Percentiles rank a stretch among this genome's conserved stretches.
These are phyloP conservation scores for Paraconiothyrium sp. DNA, from an alignment of 2,329 filamentous ascomycete species.

Conservation along the genomic window DNA sequence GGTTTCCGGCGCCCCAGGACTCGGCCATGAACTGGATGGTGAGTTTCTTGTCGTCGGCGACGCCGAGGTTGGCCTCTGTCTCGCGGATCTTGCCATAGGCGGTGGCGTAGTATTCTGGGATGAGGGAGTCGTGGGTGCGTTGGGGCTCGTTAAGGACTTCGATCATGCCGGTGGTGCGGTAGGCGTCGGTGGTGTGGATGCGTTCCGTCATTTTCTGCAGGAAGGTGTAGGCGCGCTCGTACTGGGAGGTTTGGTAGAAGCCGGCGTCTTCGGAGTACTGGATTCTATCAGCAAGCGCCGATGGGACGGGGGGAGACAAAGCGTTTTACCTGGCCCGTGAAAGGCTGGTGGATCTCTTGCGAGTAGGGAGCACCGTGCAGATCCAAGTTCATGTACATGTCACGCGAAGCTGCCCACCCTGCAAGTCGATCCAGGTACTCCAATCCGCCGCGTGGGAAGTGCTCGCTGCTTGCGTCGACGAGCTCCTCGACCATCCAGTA, in stretches of 20 bases:
- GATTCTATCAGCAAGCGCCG: not conserved
- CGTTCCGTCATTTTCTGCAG: conserved; percentile 65
- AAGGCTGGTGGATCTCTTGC: conserved; percentile 57
- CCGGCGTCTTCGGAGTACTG: conserved; percentile 54
- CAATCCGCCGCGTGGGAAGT: conserved; percentile 61
- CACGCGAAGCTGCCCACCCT: conserved; percentile 59
- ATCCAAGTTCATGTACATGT: conserved; percentile 65
- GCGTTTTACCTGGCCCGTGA: conserved; percentile 55
- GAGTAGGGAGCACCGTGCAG: conserved; percentile 63
- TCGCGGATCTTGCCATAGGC: conserved; percentile 59
- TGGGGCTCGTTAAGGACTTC: conserved; percentile 68
- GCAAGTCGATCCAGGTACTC: conserved; percentile 59
- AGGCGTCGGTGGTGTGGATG: conserved; percentile 60
- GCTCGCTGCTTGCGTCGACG: conserved; percentile 60
- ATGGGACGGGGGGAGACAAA: not conserved
- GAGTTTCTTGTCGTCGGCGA: conserved; percentile 56
- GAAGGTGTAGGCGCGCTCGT: conserved; percentile 64
- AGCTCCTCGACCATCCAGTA: conserved; percentile 65
- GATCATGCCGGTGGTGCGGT: conserved; percentile 67
- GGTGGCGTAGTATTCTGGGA: conserved; percentile 57
- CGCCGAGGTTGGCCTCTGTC: conserved; percentile 57
- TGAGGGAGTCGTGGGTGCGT: conserved; percentile 41
- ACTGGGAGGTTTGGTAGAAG: conserved; percentile 68
- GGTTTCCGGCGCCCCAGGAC: conserved; percentile 66
- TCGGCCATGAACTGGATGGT: conserved; percentile 66